Base-by-base conservation (phyloP, 1,284 basidiomycete species). In the Bjerkandera adusta region DNA sequence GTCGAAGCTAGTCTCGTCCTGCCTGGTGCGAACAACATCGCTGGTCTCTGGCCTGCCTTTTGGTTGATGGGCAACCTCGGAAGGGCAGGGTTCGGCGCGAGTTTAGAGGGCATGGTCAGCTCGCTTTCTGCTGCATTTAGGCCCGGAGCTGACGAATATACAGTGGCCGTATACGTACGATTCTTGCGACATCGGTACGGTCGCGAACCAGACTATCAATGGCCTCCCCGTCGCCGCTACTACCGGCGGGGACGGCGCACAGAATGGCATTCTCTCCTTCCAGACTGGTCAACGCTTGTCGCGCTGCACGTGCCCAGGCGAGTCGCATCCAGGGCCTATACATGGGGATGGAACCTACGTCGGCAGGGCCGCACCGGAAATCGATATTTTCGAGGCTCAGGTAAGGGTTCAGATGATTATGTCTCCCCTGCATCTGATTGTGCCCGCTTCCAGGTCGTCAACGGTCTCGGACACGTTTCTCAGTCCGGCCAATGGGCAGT, bases 121-220 rank as follows among this genome's bases (percentile, higher is more conserved):
- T 5, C 7, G 13, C 22, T 18, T 34, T 24, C 10, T 18, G 12
- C 16, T 76, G n/a, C n/a, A n/a, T n/a, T n/a, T n/a, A n/a, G n/a
- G n/a, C n/a, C n/a, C n/a, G n/a, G n/a, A n/a, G n/a, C n/a, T n/a
- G n/a, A n/a, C n/a, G n/a, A n/a, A n/a, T n/a, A n/a, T n/a, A n/a
- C n/a, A n/a, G n/a, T 86, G 85, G 76, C 85, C 85, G 5, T 91
- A 91, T 61, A 79, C 82, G 0, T 90, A 91, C 64, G 83, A 85
- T 56, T 59, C 73, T 1, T 91, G 85, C 62, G 87, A 87, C 58
- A 68, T 82, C 22, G 87, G 85, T 2, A 86, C 83, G 5, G 68
- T 80, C 37, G 59, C 69, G 18, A 79, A 79, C 56, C 78, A 81
- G 60, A 75, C 71, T 3, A 50, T 63, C 30, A 66, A 69, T 51